Evolutionary conservation across 371 early-diverging fungal species (phyloP).

Genomic region (Rhizopus delemar): DNA sequence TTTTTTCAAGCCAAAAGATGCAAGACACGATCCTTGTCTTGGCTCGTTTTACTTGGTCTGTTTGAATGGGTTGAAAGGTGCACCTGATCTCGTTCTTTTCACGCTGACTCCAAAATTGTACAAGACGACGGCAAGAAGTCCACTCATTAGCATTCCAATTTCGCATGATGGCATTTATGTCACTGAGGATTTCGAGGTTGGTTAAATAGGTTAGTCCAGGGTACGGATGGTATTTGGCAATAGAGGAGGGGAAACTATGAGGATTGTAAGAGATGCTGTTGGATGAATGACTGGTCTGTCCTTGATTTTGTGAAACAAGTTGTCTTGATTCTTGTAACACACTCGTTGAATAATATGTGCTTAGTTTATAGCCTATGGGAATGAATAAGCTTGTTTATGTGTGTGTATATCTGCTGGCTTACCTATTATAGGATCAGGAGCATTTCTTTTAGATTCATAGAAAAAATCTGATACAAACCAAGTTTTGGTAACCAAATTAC

Average conservation of each 20-base stretch:
- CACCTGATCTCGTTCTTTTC: slow-evolving; percentile 63
- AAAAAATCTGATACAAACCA: slow-evolving; percentile 32
- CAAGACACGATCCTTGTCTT: slow-evolving; percentile 65
- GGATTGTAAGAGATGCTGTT: neutral
- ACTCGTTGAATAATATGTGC: too few relatives aligned
- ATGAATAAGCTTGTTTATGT: too few relatives aligned
- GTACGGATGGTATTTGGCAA: slow-evolving; percentile 50
- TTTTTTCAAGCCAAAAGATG: slow-evolving; percentile 72
- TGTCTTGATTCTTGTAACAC: too few relatives aligned
- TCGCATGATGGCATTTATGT: slow-evolving; percentile 56
- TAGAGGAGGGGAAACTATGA: slow-evolving; percentile 17
- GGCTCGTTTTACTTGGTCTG: neutral
- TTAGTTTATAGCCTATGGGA: too few relatives aligned
- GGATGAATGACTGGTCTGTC: too few relatives aligned
- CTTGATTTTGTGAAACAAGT: too few relatives aligned
- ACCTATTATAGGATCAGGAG: neutral
- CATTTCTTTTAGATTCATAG: slow-evolving; percentile 16
- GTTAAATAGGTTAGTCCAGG: slow-evolving; percentile 65
- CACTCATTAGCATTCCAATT: slow-evolving; percentile 62
- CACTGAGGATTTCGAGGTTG: slow-evolving; percentile 61
- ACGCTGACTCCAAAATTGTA: slow-evolving; percentile 72
- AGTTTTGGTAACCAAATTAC: slow-evolving; percentile 28
- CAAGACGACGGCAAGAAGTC: slow-evolving; percentile 63
- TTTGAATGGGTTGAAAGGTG: slow-evolving; percentile 52
- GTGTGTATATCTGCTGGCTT: too few relatives aligned